These are phyloP conservation scores for Lichtheimia corymbifera DNA, from an alignment of 371 early-diverging fungal genomes.

Conservation along the genomic window DNA sequence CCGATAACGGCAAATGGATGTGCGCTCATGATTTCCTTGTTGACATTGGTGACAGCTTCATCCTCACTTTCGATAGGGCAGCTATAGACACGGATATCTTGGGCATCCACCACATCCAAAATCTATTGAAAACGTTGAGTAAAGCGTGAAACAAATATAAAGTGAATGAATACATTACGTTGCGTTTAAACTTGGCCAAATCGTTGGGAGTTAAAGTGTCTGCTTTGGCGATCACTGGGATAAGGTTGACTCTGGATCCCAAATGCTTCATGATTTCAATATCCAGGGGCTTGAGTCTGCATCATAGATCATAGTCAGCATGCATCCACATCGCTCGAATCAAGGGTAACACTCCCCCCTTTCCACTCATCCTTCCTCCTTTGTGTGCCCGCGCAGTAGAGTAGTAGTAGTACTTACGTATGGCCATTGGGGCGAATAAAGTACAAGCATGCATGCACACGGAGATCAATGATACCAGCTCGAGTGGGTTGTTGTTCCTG, in stretches of 20 bases:
- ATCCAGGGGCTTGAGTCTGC: constrained; percentile 84
- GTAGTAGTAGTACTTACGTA: constrained; percentile 53
- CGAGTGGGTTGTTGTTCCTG: constrained; percentile 67
- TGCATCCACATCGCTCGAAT: too few relatives aligned
- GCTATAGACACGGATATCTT: constrained; percentile 74
- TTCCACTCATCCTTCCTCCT: background rate
- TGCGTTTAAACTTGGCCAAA: constrained; percentile 76
- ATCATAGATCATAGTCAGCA: constrained; percentile 11
- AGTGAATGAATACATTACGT: constrained; percentile 30
- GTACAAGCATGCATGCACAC: constrained; percentile 93
- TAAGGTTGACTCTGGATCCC: constrained; percentile 81
- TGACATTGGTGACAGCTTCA: constrained; percentile 70
- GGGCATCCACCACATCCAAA: constrained; percentile 69
- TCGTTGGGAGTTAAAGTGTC: constrained; percentile 75
- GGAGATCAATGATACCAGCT: constrained; percentile 64
- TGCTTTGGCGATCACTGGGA: constrained; percentile 76
- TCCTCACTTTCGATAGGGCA: constrained; percentile 84
- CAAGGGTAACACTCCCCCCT: background rate
- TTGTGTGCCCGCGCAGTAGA: too few relatives aligned
- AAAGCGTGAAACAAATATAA: background rate
- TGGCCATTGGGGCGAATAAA: constrained; percentile 92
- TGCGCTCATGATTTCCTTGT: constrained; percentile 81
- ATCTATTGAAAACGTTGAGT: constrained; percentile 41
- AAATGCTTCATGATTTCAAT: constrained; percentile 88
- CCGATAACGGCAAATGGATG: constrained; percentile 96